Base-by-base conservation (phyloP, 2,329 filamentous ascomycete species). In the Cladophialophora bantiana region DNA sequence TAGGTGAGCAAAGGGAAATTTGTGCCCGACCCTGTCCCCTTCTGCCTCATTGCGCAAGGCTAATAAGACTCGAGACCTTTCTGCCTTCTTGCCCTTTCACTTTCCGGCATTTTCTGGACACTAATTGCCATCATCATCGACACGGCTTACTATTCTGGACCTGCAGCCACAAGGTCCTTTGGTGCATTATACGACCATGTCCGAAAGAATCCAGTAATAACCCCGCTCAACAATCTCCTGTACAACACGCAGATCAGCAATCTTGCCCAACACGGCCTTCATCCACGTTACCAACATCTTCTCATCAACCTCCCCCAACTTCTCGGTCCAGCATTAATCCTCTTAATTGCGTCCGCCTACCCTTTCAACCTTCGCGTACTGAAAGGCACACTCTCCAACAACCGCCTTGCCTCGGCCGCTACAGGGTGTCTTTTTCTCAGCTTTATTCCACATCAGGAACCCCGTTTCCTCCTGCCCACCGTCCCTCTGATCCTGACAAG, bases 91-190 rank as follows among this genome's bases (percentile, higher is more conserved):
- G 85, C 87, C 65, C 84, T 95, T 73, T 76, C 87, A 62, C 74
- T 86, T 62, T 89, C 90, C 68, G 91, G 87, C 36, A 77, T 90
- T 40, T 76, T 89, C 58, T 94, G 92, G 59, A 83, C 88, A 55
- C 83, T 88, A 65, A 78, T 94, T 70, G 94, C 93, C 48, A 86
- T 97, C 72, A 86, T 87, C 64, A 84, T 93, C 64, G 95, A 99
- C 78, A 98, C 94, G 2, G 85, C 88, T 54, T 97, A 96, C 77
- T 97, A 97, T 77, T 77, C 73, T 32, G 68, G 68, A n/a, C 65
- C 76, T 75, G 78, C 71, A 68, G 78, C 74, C 3, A 74, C 77
- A 12, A 72, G 71, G 13, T 78, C 79, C 18, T 64, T 80, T 48
- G 58, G 74, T n/a, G 74, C 78, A n/a, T 72, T 76, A 42, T 69